Conservation (phyloP, 768 basidiomycete species). For the Rhodotorula toruloides region DNA sequence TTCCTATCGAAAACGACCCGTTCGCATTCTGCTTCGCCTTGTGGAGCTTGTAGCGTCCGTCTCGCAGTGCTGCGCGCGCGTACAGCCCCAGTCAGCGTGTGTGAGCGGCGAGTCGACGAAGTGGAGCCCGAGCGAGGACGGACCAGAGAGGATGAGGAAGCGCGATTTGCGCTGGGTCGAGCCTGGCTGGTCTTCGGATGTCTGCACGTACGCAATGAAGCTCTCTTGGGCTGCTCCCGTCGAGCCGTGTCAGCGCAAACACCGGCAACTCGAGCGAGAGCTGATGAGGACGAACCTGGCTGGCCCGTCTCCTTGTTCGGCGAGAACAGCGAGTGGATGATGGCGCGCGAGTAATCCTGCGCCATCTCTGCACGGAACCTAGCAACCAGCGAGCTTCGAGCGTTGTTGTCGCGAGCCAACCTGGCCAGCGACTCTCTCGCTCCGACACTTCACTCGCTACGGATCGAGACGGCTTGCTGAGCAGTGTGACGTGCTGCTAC, state of each 20-base stretch:
- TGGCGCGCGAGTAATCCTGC: slow-evolving; percentile 23
- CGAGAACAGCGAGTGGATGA: slow-evolving; percentile 27
- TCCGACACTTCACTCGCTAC: too few species aligned
- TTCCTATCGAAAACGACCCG: slow-evolving; percentile 90
- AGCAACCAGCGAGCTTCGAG: too few species aligned
- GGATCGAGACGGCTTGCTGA: too few species aligned
- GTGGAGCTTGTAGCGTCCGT: slow-evolving; percentile 67
- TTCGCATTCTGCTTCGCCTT: slow-evolving; percentile 96
- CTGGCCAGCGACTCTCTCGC: too few species aligned
- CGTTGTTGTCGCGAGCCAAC: too few species aligned
- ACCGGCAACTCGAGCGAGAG: too few species aligned
- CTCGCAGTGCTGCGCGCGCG: slow-evolving; percentile 56
- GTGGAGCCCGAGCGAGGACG: background rate
- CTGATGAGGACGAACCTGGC: slow-evolving; percentile 6
- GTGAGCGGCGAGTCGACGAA: background rate
- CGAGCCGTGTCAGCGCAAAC: slow-evolving; percentile 1
- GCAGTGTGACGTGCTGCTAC: too few species aligned
- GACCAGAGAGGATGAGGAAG: slow-evolving; percentile 36
- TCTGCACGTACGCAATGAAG: slow-evolving; percentile 31
- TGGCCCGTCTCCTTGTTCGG: background rate
- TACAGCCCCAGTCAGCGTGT: background rate
- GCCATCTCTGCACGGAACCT: background rate
- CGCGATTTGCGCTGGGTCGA: slow-evolving; percentile 23
- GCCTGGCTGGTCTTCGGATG: slow-evolving; percentile 23
- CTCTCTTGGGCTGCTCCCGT: slow-evolving; percentile 23